Evolutionary conservation across 2,329 filamentous ascomycete species (phyloP).

Genomic region (Rhynchosporium agropyri): DNA sequence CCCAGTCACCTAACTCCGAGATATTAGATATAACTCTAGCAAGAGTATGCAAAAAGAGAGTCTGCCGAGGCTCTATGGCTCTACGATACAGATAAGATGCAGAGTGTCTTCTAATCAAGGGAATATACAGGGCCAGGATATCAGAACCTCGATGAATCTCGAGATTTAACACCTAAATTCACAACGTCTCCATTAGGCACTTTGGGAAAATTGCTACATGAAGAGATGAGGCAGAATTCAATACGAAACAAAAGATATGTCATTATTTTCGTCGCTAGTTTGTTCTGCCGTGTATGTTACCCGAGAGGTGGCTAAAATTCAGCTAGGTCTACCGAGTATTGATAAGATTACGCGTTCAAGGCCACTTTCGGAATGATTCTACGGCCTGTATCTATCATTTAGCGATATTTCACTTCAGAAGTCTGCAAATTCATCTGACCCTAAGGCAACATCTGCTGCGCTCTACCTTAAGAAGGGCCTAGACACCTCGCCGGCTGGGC

Average conservation of each 20-base stretch:
- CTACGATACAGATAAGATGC: too few relatives aligned
- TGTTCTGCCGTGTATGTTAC: not conserved
- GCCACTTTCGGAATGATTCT: slow-evolving; percentile 1
- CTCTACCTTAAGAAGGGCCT: slow-evolving; percentile 13
- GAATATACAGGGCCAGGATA: too few relatives aligned
- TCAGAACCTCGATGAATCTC: too few relatives aligned
- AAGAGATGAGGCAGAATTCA: not conserved
- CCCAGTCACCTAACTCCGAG: too few relatives aligned
- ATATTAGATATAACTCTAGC: too few relatives aligned
- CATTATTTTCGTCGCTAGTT: slow-evolving; percentile 12
- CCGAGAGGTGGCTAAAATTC: not conserved
- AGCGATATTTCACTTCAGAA: slow-evolving; percentile 1
- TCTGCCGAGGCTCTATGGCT: too few relatives aligned
- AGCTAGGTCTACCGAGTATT: not conserved
- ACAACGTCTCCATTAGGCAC: too few relatives aligned
- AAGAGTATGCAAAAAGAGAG: too few relatives aligned
- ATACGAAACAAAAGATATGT: not conserved
- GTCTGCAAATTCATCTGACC: slow-evolving; percentile 1
- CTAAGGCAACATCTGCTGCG: slow-evolving; percentile 1
- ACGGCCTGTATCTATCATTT: slow-evolving; percentile 3
- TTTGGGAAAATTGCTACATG: too few relatives aligned
- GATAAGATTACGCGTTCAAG: not conserved
- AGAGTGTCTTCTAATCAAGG: too few relatives aligned
- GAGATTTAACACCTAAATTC: too few relatives aligned
- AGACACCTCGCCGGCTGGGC: slow-evolving; percentile 13